Percentiles rank a stretch among this genome's conserved stretches.
phyloP scores from a whole-genome alignment of 306 rosid genomes.

The Vigna radiata region DNA sequence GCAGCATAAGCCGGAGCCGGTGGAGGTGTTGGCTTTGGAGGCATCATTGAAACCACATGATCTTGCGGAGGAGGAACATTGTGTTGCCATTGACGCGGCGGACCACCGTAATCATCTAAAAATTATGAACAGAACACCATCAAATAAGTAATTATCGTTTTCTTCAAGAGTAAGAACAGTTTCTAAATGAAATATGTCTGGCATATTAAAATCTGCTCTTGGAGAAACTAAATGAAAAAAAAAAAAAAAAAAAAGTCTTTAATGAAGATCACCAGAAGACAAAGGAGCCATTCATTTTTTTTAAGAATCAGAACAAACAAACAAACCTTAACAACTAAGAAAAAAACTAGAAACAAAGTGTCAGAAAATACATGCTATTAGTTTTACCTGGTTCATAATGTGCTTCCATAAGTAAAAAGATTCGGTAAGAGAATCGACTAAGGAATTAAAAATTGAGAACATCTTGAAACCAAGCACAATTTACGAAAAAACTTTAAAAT shows the following conservation, averaged over 20 bases:
- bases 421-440: conserved; percentile 4
- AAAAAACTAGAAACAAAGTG: conserved; percentile 11
- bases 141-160: background rate
- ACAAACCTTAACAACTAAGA: conserved; percentile 4
- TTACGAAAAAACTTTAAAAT: background rate
- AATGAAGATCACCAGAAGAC: conserved; percentile 9
- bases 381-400: background rate
- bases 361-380: background rate
- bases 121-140: conserved; percentile 34
- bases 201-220: background rate
- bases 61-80: conserved; percentile 74
- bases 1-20: conserved; percentile 52
- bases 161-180: background rate
- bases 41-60: conserved; percentile 49
- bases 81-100: conserved; percentile 68
- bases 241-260: background rate
- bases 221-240: background rate
- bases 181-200: background rate
- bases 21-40: conserved; percentile 70
- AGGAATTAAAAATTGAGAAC: background rate
- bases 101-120: conserved; percentile 75
- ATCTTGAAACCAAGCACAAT: background rate
- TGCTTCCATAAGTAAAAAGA: background rate
- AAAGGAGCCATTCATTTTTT: background rate
- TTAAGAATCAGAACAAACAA: conserved; percentile 13